Evolutionary conservation across 2,329 filamentous ascomycete species (phyloP), one percentile per base, ranked within the genome.

Genomic region (Hypoxylon sp.): DNA sequence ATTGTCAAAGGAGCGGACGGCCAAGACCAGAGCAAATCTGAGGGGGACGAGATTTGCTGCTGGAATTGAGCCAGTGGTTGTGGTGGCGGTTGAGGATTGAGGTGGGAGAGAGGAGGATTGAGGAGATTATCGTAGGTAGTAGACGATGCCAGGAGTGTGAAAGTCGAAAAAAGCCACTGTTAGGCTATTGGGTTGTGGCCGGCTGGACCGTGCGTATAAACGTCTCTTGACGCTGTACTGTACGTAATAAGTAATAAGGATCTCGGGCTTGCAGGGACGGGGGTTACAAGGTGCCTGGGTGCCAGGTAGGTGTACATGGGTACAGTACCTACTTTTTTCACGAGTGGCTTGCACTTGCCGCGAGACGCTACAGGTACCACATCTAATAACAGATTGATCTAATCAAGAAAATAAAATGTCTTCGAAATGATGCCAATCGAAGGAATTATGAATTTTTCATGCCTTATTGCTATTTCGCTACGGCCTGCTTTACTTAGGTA

Each of bases 1-100:
- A 68, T 72, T 73, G 58, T 76, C 72, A 86, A 84, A 84, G 83
- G 86, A 88, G 85, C 82, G 86, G 86, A 88, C 86, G 86, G 86
- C 78, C 85, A 82, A 87, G 80, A 85, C 86, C 87, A 88, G 85
- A 80, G 81, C 80, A 82, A 85, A 83, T 83, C 78, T 79, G 75
- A 75, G 39, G 60, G 73, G 68, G 48, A 71, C 64, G 46, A 82
- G 82, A 82, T 81, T 78, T 82, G 83, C 84, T 78, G 77, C 85
- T 83, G 85, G 86, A 86, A 86, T 86, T 83, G 86, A 80, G 83
- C 86, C 86, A 88, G 76, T 65, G 73, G 69, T 72, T 75, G 68
- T 74, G 70, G 73, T 71, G 73, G 74, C 75, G 75, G 72, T 73
- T 73, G 75, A 76, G 73, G 74, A 73, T 74, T 66, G 69, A 71